These are phyloP conservation scores for Didymellaceae sp. DNA, from an alignment of 2,329 filamentous ascomycete species.

Conservation along the genomic window DNA sequence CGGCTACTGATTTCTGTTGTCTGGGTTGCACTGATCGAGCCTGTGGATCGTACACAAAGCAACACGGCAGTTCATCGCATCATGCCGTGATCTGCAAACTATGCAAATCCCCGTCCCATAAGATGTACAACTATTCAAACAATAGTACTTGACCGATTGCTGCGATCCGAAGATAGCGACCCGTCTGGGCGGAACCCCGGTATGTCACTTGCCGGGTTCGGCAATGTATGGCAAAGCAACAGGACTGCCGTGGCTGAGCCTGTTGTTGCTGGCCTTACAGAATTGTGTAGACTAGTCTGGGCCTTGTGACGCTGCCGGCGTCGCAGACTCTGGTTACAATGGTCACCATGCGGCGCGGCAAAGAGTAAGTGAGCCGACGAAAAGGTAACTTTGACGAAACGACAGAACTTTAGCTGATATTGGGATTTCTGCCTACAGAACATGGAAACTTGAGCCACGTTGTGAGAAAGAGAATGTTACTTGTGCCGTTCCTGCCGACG, in stretches of 20 bases:
- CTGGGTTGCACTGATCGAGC: no score
- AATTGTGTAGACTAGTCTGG: background rate
- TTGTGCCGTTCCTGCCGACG: background rate
- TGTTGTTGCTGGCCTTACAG: background rate
- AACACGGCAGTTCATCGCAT: no score
- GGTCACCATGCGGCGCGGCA: background rate
- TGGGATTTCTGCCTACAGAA: background rate
- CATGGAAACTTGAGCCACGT: background rate
- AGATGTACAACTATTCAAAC: no score
- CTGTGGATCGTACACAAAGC: no score
- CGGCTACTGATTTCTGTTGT: no score
- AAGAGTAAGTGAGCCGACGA: constrained; percentile 5
- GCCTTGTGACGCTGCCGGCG: constrained; percentile 1
- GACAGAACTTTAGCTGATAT: background rate
- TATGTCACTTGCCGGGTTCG: constrained; percentile 2
- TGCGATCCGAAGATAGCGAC: background rate
- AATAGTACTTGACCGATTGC: background rate
- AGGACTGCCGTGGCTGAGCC: constrained; percentile 1
- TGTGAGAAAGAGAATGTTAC: background rate
- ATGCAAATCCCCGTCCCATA: no score
- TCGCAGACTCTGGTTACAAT: constrained; percentile 5
- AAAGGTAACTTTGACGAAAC: constrained; percentile 1
- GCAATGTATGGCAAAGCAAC: background rate
- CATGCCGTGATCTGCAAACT: no score
- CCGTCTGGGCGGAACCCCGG: background rate